Percentiles rank a stretch among this genome's conserved stretches.
Conservation (phyloP, 2,329 filamentous ascomycete genomes). For the Sclerotinia borealis region DNA sequence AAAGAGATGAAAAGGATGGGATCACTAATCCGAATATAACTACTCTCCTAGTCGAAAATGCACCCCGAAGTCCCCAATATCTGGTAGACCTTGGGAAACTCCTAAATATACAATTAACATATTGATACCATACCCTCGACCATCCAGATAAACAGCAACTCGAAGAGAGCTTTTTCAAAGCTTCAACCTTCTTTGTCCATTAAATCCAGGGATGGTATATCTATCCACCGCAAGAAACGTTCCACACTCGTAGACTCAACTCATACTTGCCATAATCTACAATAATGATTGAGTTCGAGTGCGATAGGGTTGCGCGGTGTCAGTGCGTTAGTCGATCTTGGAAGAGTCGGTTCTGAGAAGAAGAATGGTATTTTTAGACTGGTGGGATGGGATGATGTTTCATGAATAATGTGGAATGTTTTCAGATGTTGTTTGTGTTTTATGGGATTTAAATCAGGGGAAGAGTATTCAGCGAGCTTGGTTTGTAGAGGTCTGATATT, state of each 20-base stretch:
- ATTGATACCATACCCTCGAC: background rate
- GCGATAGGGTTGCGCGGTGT: background rate
- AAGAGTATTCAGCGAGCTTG: background rate
- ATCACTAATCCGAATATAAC: too few relatives aligned
- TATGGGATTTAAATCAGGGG: background rate
- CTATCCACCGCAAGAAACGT: background rate
- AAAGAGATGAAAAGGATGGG: too few relatives aligned
- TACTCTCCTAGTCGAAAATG: too few relatives aligned
- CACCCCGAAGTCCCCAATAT: too few relatives aligned
- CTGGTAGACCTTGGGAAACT: too few relatives aligned
- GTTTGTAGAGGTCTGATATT: background rate
- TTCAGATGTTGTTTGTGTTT: background rate
- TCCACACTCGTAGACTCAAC: background rate
- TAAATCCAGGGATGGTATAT: background rate
- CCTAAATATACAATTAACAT: background rate
- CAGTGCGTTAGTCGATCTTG: background rate
- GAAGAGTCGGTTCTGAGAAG: background rate
- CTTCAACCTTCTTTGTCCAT: background rate
- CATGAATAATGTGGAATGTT: background rate
- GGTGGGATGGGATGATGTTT: background rate
- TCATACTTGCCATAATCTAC: background rate
- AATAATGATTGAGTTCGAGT: background rate
- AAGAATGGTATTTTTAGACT: background rate
- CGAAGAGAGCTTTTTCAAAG: background rate
- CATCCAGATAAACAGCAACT: background rate